Percentiles rank a stretch among this genome's conserved stretches.
Conservation (phyloP, 2,329 filamentous ascomycete species). For the Exophiala bonariae region DNA sequence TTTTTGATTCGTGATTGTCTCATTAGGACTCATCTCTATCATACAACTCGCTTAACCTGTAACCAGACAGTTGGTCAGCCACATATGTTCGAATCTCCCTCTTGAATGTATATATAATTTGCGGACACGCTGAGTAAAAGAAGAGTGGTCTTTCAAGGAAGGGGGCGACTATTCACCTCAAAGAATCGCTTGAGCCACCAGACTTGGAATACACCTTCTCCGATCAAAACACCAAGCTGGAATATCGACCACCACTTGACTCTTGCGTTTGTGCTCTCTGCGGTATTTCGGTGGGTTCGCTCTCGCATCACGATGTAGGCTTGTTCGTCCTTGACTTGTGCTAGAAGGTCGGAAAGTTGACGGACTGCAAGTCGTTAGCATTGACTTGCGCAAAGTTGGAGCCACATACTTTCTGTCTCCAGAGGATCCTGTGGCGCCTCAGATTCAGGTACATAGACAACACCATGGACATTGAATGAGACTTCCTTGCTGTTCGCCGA, state of each 20-base stretch:
- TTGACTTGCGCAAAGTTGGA: background rate
- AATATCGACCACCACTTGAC: slow-evolving; percentile 99
- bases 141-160: slow-evolving; percentile 10
- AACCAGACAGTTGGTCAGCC: slow-evolving; percentile 18
- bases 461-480: slow-evolving; percentile 97
- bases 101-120: too few species aligned
- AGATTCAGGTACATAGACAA: slow-evolving; percentile 91
- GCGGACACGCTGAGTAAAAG: background rate
- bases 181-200: slow-evolving; percentile 99
- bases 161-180: slow-evolving; percentile 58
- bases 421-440: slow-evolving; percentile 84
- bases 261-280: slow-evolving; percentile 93
- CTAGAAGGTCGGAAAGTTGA: slow-evolving; percentile 77
- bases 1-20: slow-evolving; percentile 31
- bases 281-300: slow-evolving; percentile 95
- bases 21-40: slow-evolving; percentile 21
- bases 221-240: slow-evolving; percentile 83
- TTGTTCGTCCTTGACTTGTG: slow-evolving; percentile 96
- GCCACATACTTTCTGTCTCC: slow-evolving; percentile 74
- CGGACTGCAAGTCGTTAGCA: slow-evolving; percentile 59
- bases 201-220: slow-evolving; percentile 95
- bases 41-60: slow-evolving; percentile 51
- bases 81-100: slow-evolving; percentile 1
- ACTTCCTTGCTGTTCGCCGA: slow-evolving; percentile 95
- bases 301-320: slow-evolving; percentile 94